phyloP scores from a whole-genome alignment of 495 filamentous ascomycete species.

The Thozetella sp. region DNA sequence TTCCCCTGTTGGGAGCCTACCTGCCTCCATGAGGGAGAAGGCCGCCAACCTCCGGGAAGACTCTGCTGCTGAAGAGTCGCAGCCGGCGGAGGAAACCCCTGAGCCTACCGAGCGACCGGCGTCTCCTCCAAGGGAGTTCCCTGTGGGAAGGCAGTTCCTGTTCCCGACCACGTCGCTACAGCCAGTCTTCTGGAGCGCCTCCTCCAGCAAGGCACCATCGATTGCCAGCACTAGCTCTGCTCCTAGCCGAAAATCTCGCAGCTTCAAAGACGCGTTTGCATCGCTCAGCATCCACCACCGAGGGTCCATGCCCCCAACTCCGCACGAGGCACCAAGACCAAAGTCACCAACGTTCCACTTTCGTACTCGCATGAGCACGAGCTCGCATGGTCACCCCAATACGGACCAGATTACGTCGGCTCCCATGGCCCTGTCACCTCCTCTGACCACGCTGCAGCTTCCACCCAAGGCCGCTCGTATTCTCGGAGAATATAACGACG shows the following conservation, averaged over 20 bases:
- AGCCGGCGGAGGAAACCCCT: not conserved
- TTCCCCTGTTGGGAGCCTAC: not conserved
- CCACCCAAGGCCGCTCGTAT: not conserved
- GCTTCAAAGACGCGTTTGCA: constrained; percentile 22
- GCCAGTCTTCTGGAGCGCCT: not conserved
- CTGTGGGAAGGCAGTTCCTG: not conserved
- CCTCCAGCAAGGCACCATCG: constrained; percentile 12
- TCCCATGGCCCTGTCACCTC: not conserved
- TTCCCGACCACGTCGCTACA: not conserved
- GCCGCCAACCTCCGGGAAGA: not conserved
- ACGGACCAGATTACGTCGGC: not conserved
- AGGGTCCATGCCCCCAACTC: not conserved
- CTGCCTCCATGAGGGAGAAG: constrained; percentile 1
- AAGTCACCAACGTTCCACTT: constrained; percentile 13
- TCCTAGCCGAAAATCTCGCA: constrained; percentile 21
- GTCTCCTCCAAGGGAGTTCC: not conserved
- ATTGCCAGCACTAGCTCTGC: constrained; percentile 10
- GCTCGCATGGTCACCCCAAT: constrained; percentile 2
- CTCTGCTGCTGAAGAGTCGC: not conserved
- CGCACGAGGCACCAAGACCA: not conserved
- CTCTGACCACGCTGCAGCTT: not conserved
- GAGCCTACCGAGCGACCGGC: not conserved
- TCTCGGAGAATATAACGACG: constrained; percentile 6
- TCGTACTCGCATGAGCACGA: constrained; percentile 12
- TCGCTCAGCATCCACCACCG: constrained; percentile 19